phyloP scores from a whole-genome alignment of 192 early-diverging fungal species.

The Endogone sp. region DNA sequence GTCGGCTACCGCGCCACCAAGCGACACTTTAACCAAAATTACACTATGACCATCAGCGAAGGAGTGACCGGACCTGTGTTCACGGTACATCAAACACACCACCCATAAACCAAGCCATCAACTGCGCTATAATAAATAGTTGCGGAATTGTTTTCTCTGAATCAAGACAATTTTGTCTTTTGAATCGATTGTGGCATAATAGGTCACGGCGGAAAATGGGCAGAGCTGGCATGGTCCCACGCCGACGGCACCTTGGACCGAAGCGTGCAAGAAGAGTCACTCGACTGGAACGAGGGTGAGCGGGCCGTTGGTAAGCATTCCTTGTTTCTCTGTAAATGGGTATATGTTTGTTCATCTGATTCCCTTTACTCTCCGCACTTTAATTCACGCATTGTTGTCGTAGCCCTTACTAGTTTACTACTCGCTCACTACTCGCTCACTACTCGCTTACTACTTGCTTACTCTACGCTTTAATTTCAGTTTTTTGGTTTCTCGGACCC shows the following conservation, averaged over 20 bases:
- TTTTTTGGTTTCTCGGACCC: conserved; percentile 57
- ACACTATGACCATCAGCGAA: conserved; percentile 44
- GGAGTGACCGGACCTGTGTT: conserved; percentile 39
- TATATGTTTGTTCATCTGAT: too few species aligned
- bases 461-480: conserved; percentile 3
- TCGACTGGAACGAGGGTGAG: conserved; percentile 48
- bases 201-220: conserved; percentile 36
- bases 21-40: conserved; percentile 40
- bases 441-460: neutral
- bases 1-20: conserved; percentile 48
- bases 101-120: neutral
- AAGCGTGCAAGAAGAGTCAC: conserved; percentile 39
- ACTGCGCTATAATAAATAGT: neutral
- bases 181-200: too few species aligned
- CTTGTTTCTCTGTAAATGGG: neutral
- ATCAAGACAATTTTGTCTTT: too few species aligned
- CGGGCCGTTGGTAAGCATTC: conserved; percentile 38
- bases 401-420: neutral
- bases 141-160: too few species aligned
- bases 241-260: conserved; percentile 53
- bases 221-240: conserved; percentile 35
- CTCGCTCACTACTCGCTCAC: neutral
- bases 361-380: too few species aligned
- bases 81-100: conserved; percentile 24
- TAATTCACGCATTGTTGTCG: neutral